A percentile compares a stretch with the other conserved stretches of the same genome.
These are phyloP conservation scores for Pseudogymnoascus sp. DNA, from an alignment of 2,329 filamentous ascomycete species.

Conservation along the genomic window DNA sequence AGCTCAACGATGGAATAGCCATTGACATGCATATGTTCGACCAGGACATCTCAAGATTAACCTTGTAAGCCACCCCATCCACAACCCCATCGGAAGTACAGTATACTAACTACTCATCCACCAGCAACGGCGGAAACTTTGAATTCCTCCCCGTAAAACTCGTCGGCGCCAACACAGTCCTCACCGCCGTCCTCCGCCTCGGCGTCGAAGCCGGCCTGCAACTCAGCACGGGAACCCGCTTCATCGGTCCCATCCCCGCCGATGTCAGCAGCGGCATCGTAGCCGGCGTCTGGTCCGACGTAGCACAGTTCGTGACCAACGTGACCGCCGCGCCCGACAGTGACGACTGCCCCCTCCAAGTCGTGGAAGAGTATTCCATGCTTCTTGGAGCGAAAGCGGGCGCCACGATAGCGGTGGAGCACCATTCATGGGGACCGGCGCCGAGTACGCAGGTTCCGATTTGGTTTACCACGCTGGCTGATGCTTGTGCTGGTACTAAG, in stretches of 20 bases:
- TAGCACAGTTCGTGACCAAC: constrained; percentile 48
- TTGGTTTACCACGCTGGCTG: constrained; percentile 44
- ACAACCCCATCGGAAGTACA: not conserved
- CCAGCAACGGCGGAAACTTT: constrained; percentile 45
- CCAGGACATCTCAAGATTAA: constrained; percentile 40
- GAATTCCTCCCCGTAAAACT: constrained; percentile 51
- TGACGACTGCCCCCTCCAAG: constrained; percentile 37
- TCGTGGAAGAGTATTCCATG: constrained; percentile 43
- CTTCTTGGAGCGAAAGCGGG: constrained; percentile 48
- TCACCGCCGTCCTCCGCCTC: constrained; percentile 43
- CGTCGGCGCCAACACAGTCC: constrained; percentile 35
- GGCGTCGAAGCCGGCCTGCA: constrained; percentile 40
- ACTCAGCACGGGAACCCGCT: constrained; percentile 26
- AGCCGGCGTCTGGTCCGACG: constrained; percentile 44
- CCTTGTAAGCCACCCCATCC: constrained; percentile 36
- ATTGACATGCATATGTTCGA: constrained; percentile 46
- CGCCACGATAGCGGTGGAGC: constrained; percentile 39
- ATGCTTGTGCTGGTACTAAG: constrained; percentile 34
- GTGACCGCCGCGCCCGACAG: constrained; percentile 35
- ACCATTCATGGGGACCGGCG: constrained; percentile 43
- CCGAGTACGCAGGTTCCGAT: constrained; percentile 42
- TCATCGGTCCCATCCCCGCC: constrained; percentile 18
- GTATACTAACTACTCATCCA: not conserved
- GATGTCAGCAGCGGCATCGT: constrained; percentile 25
- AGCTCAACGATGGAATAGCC: constrained; percentile 42